Base-by-base conservation (phyloP, 306 rosid genomes). In the barrel medic (Medicago truncatula) region DNA sequence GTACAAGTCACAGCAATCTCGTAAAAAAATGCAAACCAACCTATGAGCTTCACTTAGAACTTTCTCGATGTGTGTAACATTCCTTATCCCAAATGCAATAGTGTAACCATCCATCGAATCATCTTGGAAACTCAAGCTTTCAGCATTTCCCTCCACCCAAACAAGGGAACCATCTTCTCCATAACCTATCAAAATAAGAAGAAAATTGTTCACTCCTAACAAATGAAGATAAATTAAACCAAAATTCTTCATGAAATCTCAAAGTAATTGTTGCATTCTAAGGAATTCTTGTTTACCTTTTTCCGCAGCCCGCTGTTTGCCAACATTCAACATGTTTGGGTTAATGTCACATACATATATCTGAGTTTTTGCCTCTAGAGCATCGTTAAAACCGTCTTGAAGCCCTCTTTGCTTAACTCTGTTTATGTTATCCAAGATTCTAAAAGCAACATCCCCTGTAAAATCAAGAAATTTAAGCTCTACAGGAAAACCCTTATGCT, bases 371-470 rank as follows among this genome's bases (percentile, higher is more conserved):
- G 87, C 90, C 44, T 78, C 86, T 67, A 87, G 78, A 60, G 80
- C 87, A 77, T 81, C 92, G 77, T 90, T 85, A 61, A 64, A 81
- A 76, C 76, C 85, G 78, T 80, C 74, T 74, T 61, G 84, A 78
- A 77, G 58, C 69, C 88, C 91, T 90, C 92, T 92, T 44, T 78
- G 87, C 88, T 81, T 96, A 82, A 85, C 81, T 70, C 78, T 81
- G 86, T 90, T 87, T 80, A 90, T 80, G 63, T 76, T 67, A 60
- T 92, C 97, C 66, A 90, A 71, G 84, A 96, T 92, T 84, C 97
- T 85, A 78, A 95, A 92, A 86, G 99, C 96, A 83, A 95, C 96
- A 85, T 96, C 99, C 75, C 99, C 98, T 96, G 89, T 73, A 88
- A 77, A 38, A 77, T 49, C 21, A 72, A 59, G 39, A 77, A 70